These are phyloP conservation scores for Drechmeria coniospora DNA, from an alignment of 2,329 filamentous ascomycete species.

Conservation along the genomic window DNA sequence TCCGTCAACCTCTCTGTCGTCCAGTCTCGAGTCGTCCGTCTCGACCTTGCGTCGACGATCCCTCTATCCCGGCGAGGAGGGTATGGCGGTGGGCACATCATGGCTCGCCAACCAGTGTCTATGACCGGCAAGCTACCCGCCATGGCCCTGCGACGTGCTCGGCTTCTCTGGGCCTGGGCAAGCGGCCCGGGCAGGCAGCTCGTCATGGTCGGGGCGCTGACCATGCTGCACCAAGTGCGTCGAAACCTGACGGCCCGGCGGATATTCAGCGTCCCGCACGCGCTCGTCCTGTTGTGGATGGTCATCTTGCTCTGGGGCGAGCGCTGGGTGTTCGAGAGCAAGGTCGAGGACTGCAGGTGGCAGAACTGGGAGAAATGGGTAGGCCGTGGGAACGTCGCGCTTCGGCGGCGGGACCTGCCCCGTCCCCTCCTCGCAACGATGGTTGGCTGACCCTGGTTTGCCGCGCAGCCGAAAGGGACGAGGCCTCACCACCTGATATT, in stretches of 20 bases:
- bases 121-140: slow-evolving; percentile 9
- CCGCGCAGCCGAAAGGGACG: slow-evolving; percentile 52
- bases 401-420: too few species aligned
- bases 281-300: slow-evolving; percentile 60
- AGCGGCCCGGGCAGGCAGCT: slow-evolving; percentile 24
- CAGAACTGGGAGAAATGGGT: slow-evolving; percentile 88
- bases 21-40: neutral
- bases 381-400: too few species aligned
- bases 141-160: slow-evolving; percentile 10
- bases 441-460: slow-evolving; percentile 1
- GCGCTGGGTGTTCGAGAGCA: slow-evolving; percentile 56
- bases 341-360: slow-evolving; percentile 64
- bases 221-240: slow-evolving; percentile 12
- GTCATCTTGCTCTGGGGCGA: slow-evolving; percentile 74
- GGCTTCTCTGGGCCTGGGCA: slow-evolving; percentile 24
- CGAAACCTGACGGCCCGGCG: slow-evolving; percentile 33
- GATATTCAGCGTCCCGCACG: slow-evolving; percentile 48
- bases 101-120: slow-evolving; percentile 8
- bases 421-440: too few species aligned
- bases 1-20: neutral
- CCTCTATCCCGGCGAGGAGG: neutral
- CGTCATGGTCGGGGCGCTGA: slow-evolving; percentile 15
- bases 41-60: neutral
- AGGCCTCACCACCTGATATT: slow-evolving; percentile 73
- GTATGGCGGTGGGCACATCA: slow-evolving; percentile 1